A percentile compares a stretch with the other conserved stretches of the same genome.
Conservation (phyloP, 2,329 filamentous ascomycete genomes). For the Aaosphaeria arxii region DNA sequence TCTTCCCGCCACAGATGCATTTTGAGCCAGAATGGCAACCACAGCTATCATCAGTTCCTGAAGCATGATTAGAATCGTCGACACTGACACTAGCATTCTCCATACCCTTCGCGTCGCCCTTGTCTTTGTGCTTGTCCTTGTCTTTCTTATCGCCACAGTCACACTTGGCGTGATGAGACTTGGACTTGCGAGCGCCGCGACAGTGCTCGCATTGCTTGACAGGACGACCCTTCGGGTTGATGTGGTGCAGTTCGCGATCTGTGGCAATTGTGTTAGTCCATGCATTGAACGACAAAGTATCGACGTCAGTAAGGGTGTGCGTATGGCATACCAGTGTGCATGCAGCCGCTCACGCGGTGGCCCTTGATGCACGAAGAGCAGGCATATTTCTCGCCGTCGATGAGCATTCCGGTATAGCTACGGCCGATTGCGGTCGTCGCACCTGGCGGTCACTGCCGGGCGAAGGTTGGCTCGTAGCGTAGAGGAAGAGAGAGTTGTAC, state of each 20-base stretch:
- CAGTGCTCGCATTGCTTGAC: conserved; percentile 98
- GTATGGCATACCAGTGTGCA: conserved; percentile 72
- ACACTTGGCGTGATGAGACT: conserved; percentile 91
- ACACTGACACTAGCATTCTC: conserved; percentile 27
- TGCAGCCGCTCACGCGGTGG: conserved; percentile 98
- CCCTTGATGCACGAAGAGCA: conserved; percentile 98
- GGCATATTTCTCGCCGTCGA: conserved; percentile 92
- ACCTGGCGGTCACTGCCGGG: conserved; percentile 22
- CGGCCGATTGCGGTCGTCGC: conserved; percentile 35
- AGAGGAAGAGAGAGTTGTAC: conserved; percentile 2
- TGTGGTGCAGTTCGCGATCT: conserved; percentile 91
- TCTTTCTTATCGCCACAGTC: conserved; percentile 93
- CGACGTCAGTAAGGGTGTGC: conserved; percentile 13
- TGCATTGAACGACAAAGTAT: neutral
- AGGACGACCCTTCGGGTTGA: conserved; percentile 96
- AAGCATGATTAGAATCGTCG: conserved; percentile 27
- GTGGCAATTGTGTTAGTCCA: conserved; percentile 4
- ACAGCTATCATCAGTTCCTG: conserved; percentile 34
- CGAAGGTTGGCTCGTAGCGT: conserved; percentile 8
- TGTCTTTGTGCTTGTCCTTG: conserved; percentile 50
- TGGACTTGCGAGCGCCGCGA: conserved; percentile 92
- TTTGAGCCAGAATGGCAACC: conserved; percentile 58
- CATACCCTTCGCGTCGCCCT: conserved; percentile 39
- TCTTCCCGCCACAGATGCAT: conserved; percentile 61
- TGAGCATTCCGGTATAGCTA: conserved; percentile 32